Percentiles rank a stretch among this genome's conserved stretches.
phyloP scores from a whole-genome alignment of 768 basidiomycete genomes.

The Megacollybia marginata region DNA sequence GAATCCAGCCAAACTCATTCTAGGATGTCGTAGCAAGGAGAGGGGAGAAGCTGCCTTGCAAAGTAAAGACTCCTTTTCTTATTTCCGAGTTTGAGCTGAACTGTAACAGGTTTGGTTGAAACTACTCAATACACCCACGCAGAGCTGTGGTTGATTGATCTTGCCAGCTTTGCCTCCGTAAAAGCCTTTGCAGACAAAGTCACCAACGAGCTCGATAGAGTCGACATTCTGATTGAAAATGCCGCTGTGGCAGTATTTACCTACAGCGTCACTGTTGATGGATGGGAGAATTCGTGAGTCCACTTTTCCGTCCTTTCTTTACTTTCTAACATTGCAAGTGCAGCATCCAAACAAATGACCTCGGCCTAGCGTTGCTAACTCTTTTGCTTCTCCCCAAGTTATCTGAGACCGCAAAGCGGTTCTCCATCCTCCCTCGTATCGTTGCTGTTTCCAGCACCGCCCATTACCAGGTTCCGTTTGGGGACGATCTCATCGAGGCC shows the following conservation, averaged over 20 bases:
- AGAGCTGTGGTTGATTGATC: constrained; percentile 21
- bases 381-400: background rate
- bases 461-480: background rate
- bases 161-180: too few relatives aligned
- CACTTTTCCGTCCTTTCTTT: too few relatives aligned
- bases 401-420: background rate
- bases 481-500: too few relatives aligned
- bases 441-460: background rate
- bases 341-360: background rate
- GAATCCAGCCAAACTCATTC: constrained; percentile 31
- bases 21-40: constrained; percentile 27
- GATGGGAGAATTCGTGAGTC: too few relatives aligned
- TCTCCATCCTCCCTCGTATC: background rate
- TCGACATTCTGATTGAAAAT: too few relatives aligned
- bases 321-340: too few relatives aligned
- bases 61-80: background rate
- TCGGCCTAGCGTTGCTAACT: background rate
- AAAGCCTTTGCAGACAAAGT: constrained; percentile 19
- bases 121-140: constrained; percentile 16
- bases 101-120: constrained; percentile 13
- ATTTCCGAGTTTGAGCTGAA: background rate
- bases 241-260: too few relatives aligned
- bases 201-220: constrained; percentile 1
- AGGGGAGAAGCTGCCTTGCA: background rate
- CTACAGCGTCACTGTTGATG: too few relatives aligned